Conservation (phyloP, 495 filamentous ascomycete genomes). For the Neurospora hispaniola region DNA sequence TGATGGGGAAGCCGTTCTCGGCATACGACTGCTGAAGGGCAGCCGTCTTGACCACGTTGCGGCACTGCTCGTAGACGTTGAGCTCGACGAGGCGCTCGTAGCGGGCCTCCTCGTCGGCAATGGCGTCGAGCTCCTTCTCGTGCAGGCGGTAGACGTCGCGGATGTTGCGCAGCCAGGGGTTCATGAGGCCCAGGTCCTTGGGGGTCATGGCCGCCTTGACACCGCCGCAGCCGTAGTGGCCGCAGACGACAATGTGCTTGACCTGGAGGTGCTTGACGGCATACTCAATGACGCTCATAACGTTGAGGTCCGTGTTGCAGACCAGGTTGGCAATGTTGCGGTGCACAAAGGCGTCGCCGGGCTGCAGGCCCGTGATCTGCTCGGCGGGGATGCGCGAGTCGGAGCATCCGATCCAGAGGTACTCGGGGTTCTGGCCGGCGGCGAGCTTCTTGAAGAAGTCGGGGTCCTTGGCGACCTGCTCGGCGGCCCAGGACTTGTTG, state of each 20-base stretch:
- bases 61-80: constrained; percentile 48
- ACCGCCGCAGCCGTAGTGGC: constrained; percentile 55
- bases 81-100: constrained; percentile 50
- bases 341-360: constrained; percentile 52
- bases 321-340: constrained; percentile 57
- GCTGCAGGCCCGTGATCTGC: constrained; percentile 46
- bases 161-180: constrained; percentile 53
- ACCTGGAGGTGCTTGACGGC: constrained; percentile 48
- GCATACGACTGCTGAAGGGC: constrained; percentile 43
- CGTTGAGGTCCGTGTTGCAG: constrained; percentile 46
- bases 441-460: constrained; percentile 45
- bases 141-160: constrained; percentile 49
- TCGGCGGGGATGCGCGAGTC: constrained; percentile 54
- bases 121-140: constrained; percentile 44
- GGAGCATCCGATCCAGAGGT: constrained; percentile 56
- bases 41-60: constrained; percentile 49
- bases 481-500: constrained; percentile 44
- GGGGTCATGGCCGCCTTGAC: constrained; percentile 51
- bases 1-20: constrained; percentile 41
- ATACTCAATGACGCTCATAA: constrained; percentile 53
- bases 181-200: constrained; percentile 47
- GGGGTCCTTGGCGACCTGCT: constrained; percentile 39
- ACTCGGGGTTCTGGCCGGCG: constrained; percentile 45
- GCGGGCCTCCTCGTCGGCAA: constrained; percentile 31
- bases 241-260: constrained; percentile 56